Base-by-base conservation (phyloP, 805 yeast species). In the Metschnikowia dekortorum region DNA sequence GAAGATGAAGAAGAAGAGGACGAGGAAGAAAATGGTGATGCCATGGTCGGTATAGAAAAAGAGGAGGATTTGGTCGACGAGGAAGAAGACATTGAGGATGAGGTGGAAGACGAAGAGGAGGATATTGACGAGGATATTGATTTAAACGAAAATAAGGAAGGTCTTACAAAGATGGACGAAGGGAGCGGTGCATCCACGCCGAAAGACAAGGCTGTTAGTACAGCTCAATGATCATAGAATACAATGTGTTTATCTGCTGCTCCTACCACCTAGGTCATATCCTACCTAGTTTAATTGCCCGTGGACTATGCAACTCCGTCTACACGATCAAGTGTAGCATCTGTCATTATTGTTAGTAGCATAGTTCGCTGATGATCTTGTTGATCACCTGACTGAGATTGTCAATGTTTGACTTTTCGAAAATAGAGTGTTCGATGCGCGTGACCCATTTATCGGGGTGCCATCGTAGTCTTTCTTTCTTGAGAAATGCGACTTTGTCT, bases 391-490 rank as follows among this genome's bases (percentile, higher is more conserved):
- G 68, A 39, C 72, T 61, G 45, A 73, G 53, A 33, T 47, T 51
- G 48, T 65, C 64, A 13, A 71, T 62, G 35, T 66, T 56, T 31
- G 66, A 65, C 55, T 52, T 49, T 49, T 66, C 67, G 46, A 65
- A 52, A n/a, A 52, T 53, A 18, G 42, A 57, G 11, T 44, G 49
- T 13, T 62, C 52, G 3, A 70, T 58, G 36, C 60, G 61, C 9
- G 62, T 60, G 9, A 61, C 58, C 83, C 84, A 78, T 58, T 75
- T 78, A 59, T 84, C 90, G 1, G 90, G 90, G 61, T 84, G 90
- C 89, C 89, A 84, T 53, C 79, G 65, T 6, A 84, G 62, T 48
- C 89, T 62, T 56, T 84, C 89, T 30, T 51, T 56, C 51, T 76
- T 80, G 6, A 72, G 45, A 14, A 71, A 51, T 1, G 58, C 65